phyloP scores from a whole-genome alignment of 2,329 filamentous ascomycete species.

The Drechmeria coniospora region DNA sequence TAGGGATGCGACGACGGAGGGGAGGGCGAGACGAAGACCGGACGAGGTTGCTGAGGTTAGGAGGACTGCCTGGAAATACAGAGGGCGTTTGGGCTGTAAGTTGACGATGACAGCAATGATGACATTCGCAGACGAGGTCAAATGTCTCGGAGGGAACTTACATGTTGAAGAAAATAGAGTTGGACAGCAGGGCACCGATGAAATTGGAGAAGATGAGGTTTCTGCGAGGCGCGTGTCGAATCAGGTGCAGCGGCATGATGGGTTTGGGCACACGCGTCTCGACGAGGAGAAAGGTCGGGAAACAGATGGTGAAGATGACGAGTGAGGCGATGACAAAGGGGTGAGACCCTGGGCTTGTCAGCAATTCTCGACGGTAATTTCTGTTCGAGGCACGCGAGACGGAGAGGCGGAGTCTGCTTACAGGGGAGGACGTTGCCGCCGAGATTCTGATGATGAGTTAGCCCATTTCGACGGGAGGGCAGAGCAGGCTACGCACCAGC shows the following conservation, averaged over 20 bases:
- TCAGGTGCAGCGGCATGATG: constrained; percentile 43
- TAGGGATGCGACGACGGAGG: constrained; percentile 39
- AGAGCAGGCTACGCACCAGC: constrained; percentile 24
- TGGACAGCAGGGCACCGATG: constrained; percentile 33
- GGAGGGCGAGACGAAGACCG: constrained; percentile 55
- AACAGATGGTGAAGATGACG: constrained; percentile 27
- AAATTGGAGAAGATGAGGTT: constrained; percentile 43
- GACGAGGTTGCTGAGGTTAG: constrained; percentile 53
- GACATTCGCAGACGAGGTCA: neutral
- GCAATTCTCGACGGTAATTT: constrained; percentile 1
- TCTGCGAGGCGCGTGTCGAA: constrained; percentile 33
- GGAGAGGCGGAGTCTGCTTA: constrained; percentile 13
- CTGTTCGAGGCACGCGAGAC: neutral
- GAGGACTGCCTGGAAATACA: constrained; percentile 65
- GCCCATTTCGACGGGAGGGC: neutral
- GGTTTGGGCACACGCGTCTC: constrained; percentile 35
- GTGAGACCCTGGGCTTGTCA: constrained; percentile 31
- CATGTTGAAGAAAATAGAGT: constrained; percentile 45
- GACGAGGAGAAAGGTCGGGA: constrained; percentile 35
- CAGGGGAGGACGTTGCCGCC: constrained; percentile 49
- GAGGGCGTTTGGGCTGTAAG: no score
- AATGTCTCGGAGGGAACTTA: constrained; percentile 13
- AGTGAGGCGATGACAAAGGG: constrained; percentile 40
- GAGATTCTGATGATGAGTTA: no score
- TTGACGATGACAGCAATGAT: no score